These are phyloP conservation scores for Mortierella sp. DNA, from an alignment of 371 early-diverging fungal species.

Conservation along the genomic window DNA sequence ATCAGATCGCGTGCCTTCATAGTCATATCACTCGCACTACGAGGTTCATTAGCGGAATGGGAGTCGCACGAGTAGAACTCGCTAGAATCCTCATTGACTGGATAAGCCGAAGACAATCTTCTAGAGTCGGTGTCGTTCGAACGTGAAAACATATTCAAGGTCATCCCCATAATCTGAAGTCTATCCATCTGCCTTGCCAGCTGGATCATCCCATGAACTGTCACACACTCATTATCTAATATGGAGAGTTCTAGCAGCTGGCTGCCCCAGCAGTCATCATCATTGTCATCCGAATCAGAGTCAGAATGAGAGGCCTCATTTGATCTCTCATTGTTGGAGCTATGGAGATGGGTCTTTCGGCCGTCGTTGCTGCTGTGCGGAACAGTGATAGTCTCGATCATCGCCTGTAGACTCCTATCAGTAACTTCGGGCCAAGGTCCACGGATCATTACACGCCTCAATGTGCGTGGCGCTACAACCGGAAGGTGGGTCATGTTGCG, in stretches of 20 bases:
- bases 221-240: conserved; percentile 33
- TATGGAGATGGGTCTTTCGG: not conserved
- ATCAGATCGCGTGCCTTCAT: conserved; percentile 17
- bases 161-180: conserved; percentile 38
- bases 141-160: conserved; percentile 4
- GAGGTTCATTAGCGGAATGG: not conserved
- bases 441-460: conserved; percentile 33
- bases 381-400: conserved; percentile 5
- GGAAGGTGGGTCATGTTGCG: conserved; percentile 27
- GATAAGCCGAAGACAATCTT: not conserved
- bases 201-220: conserved; percentile 36
- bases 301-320: not conserved
- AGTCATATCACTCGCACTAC: not conserved
- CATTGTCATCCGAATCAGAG: not conserved
- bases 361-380: not conserved
- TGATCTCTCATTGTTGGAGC: not conserved
- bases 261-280: conserved; percentile 24
- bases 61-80: not conserved
- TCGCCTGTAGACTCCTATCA: conserved; percentile 19
- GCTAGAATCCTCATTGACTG: not conserved
- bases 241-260: conserved; percentile 33
- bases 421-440: conserved; percentile 52
- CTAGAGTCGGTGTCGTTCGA: not conserved
- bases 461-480: not conserved
- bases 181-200: conserved; percentile 38